phyloP scores from a whole-genome alignment of 495 filamentous ascomycete genomes.

The Jackrogersella minutella region DNA sequence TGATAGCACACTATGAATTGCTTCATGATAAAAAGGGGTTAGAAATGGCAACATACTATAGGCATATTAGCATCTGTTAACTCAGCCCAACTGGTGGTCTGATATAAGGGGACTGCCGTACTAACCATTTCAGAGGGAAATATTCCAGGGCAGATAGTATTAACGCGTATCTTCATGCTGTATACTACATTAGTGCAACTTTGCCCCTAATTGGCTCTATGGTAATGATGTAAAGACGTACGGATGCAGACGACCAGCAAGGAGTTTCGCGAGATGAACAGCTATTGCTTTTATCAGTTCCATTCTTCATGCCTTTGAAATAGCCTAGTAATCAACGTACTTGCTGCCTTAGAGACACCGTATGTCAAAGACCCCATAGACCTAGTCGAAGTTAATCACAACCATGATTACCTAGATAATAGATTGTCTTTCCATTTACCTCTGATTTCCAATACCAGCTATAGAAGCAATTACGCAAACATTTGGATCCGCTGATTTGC shows the following conservation, averaged over 20 bases:
- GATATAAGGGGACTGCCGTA: neutral
- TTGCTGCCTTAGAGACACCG: neutral
- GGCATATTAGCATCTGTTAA: neutral
- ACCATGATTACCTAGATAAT: no score
- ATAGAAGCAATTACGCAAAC: neutral
- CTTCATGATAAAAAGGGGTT: no score
- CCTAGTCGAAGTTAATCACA: neutral
- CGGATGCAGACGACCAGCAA: neutral
- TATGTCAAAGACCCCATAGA: conserved; percentile 3
- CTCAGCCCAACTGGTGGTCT: neutral
- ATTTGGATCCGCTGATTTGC: neutral
- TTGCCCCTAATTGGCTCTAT: neutral
- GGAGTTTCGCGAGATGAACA: neutral
- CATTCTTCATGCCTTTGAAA: neutral
- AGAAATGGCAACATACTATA: neutral
- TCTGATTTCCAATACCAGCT: neutral
- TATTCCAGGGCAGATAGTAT: neutral
- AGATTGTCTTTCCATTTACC: no score
- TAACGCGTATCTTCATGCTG: conserved; percentile 2
- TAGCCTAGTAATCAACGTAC: neutral
- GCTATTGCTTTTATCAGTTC: neutral
- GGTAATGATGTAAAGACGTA: neutral
- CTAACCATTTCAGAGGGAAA: conserved; percentile 1
- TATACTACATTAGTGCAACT: neutral
- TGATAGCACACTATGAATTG: no score